Evolutionary conservation across 2,329 filamentous ascomycete species (phyloP), one percentile per base, ranked within the genome.

Genomic region (Claviceps paspali): DNA sequence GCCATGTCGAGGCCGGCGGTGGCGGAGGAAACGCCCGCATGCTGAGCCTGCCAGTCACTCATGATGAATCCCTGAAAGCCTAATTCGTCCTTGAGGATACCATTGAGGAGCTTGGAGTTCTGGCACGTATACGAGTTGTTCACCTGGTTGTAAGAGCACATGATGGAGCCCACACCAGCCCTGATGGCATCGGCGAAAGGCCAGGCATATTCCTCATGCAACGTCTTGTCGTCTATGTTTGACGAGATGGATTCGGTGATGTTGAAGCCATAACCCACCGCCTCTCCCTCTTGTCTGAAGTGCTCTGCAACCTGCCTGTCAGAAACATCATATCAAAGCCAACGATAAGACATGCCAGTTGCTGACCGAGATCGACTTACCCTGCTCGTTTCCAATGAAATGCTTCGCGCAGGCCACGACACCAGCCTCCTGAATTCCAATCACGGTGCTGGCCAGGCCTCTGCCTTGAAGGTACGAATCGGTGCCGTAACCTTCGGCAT

Each of bases 351-450:
- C 17, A 11, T 9, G n/a, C 18, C 6, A 5, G 23, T 3, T 12
- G 12, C 3, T 10, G 1, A n/a, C 1, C 12, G 28, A 27, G 34
- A 19, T 10, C 8, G 12, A 24, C 47, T 36, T 47, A 59, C 57
- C 57, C 61, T 86, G 83, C 58, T 84, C 81, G 48, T 87, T 82
- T 34, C 62, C 69, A 41, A 84, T 72, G 52, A 65, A 80, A 52
- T 87, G 82, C 65, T 87, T 88, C 33, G 80, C 79, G 49, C 80
- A 86, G 42, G 86, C 84, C 59, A 93, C 80, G 37, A 88, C 73
- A 53, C 84, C 84, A 11, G 78, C 76, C 50, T 79, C 73, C 54
- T 93, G 86, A 31, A 92, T 87, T 42, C 86, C 86, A 52, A 73
- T 70, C 42, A 92, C 70, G 1, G 79, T 82, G 52, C 82, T 68